Evolutionary conservation across 345 rosid species (phyloP).

Genomic region (Moricandia moricandioides): DNA sequence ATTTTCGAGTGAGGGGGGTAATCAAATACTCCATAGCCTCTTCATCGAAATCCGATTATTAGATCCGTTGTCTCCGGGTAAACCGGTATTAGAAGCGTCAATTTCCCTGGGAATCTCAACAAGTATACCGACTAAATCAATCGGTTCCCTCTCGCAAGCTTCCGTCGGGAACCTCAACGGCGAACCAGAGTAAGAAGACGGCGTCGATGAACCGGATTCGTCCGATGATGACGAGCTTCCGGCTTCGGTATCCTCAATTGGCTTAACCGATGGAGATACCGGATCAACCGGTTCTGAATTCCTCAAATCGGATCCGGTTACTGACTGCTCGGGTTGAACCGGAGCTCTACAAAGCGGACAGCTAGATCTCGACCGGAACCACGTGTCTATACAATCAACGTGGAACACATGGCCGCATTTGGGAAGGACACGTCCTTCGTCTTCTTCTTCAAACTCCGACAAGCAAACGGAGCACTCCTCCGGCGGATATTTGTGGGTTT

Average conservation of each 20-base stretch:
- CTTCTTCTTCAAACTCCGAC: constrained; percentile 68
- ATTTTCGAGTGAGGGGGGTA: neutral
- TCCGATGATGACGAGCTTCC: constrained; percentile 37
- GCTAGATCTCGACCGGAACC: constrained; percentile 72
- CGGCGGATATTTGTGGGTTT: constrained; percentile 24
- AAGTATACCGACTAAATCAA: constrained; percentile 26
- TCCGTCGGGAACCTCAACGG: constrained; percentile 34
- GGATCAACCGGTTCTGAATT: constrained; percentile 13
- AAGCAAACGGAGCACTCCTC: constrained; percentile 73
- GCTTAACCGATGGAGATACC: constrained; percentile 15
- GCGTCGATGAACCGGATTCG: constrained; percentile 27
- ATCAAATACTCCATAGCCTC: neutral
- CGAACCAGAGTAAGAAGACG: constrained; percentile 22
- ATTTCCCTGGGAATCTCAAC: constrained; percentile 41
- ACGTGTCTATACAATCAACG: constrained; percentile 79
- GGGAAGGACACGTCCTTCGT: constrained; percentile 67
- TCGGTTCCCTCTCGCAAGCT: constrained; percentile 32
- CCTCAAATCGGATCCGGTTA: neutral
- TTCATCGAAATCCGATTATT: constrained; percentile 13
- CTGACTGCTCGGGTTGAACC: constrained; percentile 37
- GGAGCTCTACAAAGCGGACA: constrained; percentile 86
- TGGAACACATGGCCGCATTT: constrained; percentile 75
- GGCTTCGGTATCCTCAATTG: constrained; percentile 26
- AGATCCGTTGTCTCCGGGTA: neutral
- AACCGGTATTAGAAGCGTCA: constrained; percentile 27